phyloP scores from a whole-genome alignment of 345 rosid species.

The Ricinus communis region DNA sequence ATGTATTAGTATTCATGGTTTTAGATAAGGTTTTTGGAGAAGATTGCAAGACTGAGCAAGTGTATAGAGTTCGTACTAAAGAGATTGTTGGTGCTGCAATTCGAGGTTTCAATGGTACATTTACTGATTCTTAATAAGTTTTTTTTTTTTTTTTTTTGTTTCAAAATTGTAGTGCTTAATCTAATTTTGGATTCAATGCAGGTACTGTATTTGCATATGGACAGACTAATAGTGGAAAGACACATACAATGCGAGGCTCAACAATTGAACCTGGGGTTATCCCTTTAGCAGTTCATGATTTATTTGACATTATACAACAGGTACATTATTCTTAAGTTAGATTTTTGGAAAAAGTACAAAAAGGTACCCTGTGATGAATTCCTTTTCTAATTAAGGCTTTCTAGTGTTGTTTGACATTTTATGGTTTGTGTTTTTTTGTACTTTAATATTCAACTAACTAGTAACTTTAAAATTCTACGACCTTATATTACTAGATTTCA shows the following conservation, averaged over 20 bases:
- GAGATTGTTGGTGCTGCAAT: conserved; percentile 83
- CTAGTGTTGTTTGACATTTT: too few species aligned
- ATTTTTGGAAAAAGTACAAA: too few species aligned
- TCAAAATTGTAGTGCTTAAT: background rate
- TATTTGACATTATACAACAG: conserved; percentile 67
- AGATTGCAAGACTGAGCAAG: conserved; percentile 58
- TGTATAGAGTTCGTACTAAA: conserved; percentile 69
- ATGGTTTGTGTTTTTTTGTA: too few species aligned
- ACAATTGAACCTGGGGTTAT: conserved; percentile 76
- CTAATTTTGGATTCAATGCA: conserved; percentile 9
- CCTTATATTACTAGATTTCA: too few species aligned
- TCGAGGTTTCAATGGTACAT: conserved; percentile 82
- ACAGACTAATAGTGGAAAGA: conserved; percentile 94
- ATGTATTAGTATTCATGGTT: too few species aligned
- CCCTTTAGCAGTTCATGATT: conserved; percentile 74
- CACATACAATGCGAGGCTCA: conserved; percentile 95
- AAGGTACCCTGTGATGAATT: background rate
- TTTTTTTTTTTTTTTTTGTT: background rate
- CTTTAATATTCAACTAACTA: too few species aligned
- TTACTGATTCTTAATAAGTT: too few species aligned
- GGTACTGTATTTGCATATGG: conserved; percentile 98
- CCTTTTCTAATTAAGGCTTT: too few species aligned
- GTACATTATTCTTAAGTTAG: conserved; percentile 27
- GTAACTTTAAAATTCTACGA: too few species aligned
- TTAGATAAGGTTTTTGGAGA: conserved; percentile 70